Percentiles rank a stretch among this genome's conserved stretches.
phyloP scores from a whole-genome alignment of 306 rosid species.

The Vigna unguiculata region DNA sequence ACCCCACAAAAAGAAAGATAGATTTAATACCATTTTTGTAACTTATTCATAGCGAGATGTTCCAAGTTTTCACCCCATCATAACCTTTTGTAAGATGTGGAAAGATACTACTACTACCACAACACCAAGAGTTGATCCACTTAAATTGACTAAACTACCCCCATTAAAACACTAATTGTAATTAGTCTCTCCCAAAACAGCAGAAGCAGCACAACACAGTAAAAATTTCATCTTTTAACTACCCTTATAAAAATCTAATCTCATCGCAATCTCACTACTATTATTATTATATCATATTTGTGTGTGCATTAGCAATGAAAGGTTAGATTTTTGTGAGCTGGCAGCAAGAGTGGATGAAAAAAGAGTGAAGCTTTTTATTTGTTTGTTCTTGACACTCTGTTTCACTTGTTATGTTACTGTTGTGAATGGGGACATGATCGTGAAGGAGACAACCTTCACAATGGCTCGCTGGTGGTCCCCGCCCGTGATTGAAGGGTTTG shows the following conservation, averaged over 20 bases:
- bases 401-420: not conserved
- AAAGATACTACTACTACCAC: not conserved
- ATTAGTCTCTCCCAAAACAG: too few species aligned
- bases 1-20: not conserved
- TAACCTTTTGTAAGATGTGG: not conserved
- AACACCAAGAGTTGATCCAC: not conserved
- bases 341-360: not conserved
- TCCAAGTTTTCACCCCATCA: not conserved
- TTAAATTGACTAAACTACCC: slow-evolving; percentile 13
- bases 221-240: too few species aligned
- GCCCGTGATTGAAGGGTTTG: slow-evolving; percentile 68
- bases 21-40: not conserved
- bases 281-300: too few species aligned
- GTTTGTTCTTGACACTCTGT: slow-evolving; percentile 2
- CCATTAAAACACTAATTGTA: not conserved
- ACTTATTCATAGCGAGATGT: not conserved
- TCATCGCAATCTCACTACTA: too few species aligned
- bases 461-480: slow-evolving; percentile 43
- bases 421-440: slow-evolving; percentile 24
- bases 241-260: too few species aligned
- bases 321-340: not conserved
- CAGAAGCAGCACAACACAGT: too few species aligned
- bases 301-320: too few species aligned
- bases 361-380: slow-evolving; percentile 13
- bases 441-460: slow-evolving; percentile 33